Evolutionary conservation across 345 rosid species (phyloP).

Genomic region (Hypericum androsaemum): DNA sequence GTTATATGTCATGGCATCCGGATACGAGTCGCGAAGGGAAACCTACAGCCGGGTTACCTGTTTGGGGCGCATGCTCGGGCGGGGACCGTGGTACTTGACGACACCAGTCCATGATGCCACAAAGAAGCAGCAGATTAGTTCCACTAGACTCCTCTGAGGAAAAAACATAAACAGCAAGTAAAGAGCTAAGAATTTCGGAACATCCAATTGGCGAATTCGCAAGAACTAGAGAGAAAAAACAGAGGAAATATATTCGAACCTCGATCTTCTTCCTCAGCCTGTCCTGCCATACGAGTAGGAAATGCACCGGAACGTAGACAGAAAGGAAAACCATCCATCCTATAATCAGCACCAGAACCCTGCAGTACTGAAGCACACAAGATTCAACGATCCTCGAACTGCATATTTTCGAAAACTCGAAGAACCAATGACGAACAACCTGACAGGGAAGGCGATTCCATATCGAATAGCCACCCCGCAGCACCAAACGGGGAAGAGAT

Average conservation of each 20-base stretch:
- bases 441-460: slow-evolving; percentile 68
- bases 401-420: not conserved
- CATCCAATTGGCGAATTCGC: not conserved
- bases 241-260: slow-evolving; percentile 31
- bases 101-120: slow-evolving; percentile 99
- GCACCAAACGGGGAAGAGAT: slow-evolving; percentile 89
- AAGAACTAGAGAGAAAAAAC: slow-evolving; percentile 4
- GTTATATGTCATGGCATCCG: not conserved
- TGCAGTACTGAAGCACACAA: slow-evolving; percentile 23
- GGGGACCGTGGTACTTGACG: slow-evolving; percentile 92
- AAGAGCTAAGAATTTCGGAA: too few species aligned
- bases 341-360: slow-evolving; percentile 60
- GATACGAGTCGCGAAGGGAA: not conserved
- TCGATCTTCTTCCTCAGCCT: slow-evolving; percentile 69
- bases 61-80: slow-evolving; percentile 91
- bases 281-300: slow-evolving; percentile 70
- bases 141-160: slow-evolving; percentile 80
- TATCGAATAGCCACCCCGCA: slow-evolving; percentile 74
- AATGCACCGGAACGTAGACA: slow-evolving; percentile 59
- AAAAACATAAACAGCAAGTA: slow-evolving; percentile 2
- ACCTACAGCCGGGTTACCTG: slow-evolving; percentile 39
- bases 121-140: slow-evolving; percentile 95
- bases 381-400: not conserved
- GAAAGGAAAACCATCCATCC: slow-evolving; percentile 95
- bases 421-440: slow-evolving; percentile 27